These are phyloP conservation scores for Alternaria sp. DNA, from an alignment of 2,329 filamentous ascomycete genomes.

Conservation along the genomic window DNA sequence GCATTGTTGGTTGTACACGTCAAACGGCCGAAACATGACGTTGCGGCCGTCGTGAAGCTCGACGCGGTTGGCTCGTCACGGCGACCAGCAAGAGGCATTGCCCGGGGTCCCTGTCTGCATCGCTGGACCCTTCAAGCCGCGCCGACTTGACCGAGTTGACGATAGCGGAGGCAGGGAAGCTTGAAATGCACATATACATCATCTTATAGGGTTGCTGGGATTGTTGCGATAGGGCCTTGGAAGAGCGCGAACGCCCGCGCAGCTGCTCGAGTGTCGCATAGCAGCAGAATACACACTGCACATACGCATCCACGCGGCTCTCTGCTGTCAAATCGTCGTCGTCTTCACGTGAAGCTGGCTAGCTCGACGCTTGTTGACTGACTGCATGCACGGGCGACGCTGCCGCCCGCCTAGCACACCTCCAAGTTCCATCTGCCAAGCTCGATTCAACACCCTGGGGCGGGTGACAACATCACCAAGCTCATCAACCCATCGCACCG, in stretches of 20 bases:
- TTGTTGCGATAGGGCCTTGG: not conserved
- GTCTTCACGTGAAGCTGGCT: constrained; percentile 2
- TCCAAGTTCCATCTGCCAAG: constrained; percentile 7
- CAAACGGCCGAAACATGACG: constrained; percentile 12
- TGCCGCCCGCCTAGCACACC: constrained; percentile 13
- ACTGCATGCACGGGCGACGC: constrained; percentile 9
- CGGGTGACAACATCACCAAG: constrained; percentile 11
- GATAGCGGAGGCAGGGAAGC: not conserved
- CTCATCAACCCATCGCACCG: constrained; percentile 13
- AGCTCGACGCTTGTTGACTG: constrained; percentile 5
- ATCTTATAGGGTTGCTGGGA: not conserved
- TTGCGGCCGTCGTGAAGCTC: constrained; percentile 1
- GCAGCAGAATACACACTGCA: not conserved
- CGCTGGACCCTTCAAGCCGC: constrained; percentile 2
- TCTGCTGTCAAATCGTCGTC: not conserved
- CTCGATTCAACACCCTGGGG: constrained; percentile 6
- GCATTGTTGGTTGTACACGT: constrained; percentile 10
- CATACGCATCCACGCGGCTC: not conserved
- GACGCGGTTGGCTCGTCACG: constrained; percentile 3
- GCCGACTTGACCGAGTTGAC: not conserved
- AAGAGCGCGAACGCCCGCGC: not conserved
- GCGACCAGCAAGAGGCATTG: not conserved
- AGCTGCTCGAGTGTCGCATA: not conserved
- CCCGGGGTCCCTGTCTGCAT: not conserved
- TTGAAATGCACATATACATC: not conserved